phyloP scores from a whole-genome alignment of 2,329 filamentous ascomycete species.

The Penicillium sp. region DNA sequence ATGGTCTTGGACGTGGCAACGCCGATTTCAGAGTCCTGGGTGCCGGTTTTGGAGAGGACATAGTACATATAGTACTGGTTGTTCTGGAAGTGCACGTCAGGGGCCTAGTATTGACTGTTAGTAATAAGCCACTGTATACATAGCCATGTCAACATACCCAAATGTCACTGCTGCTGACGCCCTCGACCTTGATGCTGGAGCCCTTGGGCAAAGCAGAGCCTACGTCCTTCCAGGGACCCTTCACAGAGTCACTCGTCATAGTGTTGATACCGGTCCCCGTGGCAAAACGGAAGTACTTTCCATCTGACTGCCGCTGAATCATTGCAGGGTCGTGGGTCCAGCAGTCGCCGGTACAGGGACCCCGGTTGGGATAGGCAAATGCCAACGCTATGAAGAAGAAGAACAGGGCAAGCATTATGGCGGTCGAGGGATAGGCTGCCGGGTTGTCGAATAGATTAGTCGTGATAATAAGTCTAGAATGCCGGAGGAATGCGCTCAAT shows the following conservation, averaged over 20 bases:
- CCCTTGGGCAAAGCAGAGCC: conserved; percentile 45
- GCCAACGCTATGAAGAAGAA: conserved; percentile 22
- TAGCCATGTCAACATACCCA: conserved; percentile 39
- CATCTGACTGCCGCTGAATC: conserved; percentile 46
- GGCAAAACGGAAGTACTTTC: conserved; percentile 51
- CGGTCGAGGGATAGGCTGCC: background rate
- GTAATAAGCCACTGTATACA: background rate
- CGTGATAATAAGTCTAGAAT: background rate
- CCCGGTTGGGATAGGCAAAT: conserved; percentile 29
- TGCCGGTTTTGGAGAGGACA: conserved; percentile 57
- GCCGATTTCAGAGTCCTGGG: conserved; percentile 58
- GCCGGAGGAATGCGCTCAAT: conserved; percentile 5
- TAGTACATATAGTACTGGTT: conserved; percentile 62
- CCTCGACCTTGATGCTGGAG: conserved; percentile 42
- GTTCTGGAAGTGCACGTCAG: conserved; percentile 56
- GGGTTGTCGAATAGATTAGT: background rate
- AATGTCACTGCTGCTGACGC: conserved; percentile 39
- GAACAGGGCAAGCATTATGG: conserved; percentile 22
- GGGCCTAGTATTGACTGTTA: conserved; percentile 47
- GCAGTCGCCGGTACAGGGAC: conserved; percentile 31
- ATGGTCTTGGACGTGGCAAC: conserved; percentile 48
- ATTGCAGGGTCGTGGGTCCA: conserved; percentile 48
- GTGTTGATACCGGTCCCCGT: conserved; percentile 49
- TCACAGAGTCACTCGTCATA: conserved; percentile 43
- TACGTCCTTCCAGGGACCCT: conserved; percentile 48